phyloP scores from a whole-genome alignment of 306 rosid genomes.

The Prunus davidiana region DNA sequence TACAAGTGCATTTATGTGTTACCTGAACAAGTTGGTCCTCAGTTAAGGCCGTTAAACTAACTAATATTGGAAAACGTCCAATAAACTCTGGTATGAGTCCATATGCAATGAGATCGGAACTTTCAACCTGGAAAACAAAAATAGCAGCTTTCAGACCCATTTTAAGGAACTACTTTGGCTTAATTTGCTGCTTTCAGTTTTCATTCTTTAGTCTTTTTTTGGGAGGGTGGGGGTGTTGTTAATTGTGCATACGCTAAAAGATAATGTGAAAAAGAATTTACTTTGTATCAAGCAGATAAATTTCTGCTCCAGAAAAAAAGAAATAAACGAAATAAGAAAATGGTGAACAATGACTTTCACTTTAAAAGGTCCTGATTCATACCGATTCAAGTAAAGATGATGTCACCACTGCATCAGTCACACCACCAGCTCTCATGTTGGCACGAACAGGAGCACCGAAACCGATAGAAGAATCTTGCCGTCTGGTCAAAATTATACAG shows the following conservation, averaged over 20 bases:
- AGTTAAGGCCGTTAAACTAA: constrained; percentile 82
- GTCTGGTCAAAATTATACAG: constrained; percentile 47
- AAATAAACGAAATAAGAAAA: neutral
- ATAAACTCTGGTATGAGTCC: constrained; percentile 99
- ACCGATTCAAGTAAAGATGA: constrained; percentile 90
- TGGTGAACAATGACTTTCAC: neutral
- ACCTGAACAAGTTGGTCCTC: constrained; percentile 96
- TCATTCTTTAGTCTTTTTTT: neutral
- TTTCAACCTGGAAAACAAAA: constrained; percentile 74
- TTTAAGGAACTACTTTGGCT: constrained; percentile 14
- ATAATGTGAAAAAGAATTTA: too few species aligned
- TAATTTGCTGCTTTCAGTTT: neutral
- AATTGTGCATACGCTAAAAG: neutral
- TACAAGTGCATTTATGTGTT: constrained; percentile 13
- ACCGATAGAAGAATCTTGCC: constrained; percentile 96
- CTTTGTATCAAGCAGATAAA: neutral
- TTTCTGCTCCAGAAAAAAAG: too few species aligned
- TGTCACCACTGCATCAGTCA: constrained; percentile 62
- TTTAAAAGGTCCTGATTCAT: constrained; percentile 29
- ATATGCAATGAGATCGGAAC: constrained; percentile 91
- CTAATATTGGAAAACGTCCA: constrained; percentile 93
- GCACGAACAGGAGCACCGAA: constrained; percentile 98
- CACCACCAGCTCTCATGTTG: constrained; percentile 71
- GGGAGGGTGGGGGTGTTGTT: neutral
- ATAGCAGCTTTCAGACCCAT: constrained; percentile 20